A percentile compares a stretch with the other conserved stretches of the same genome.
Evolutionary conservation across 306 rosid species (phyloP).

Genomic region (Malus fusca): DNA sequence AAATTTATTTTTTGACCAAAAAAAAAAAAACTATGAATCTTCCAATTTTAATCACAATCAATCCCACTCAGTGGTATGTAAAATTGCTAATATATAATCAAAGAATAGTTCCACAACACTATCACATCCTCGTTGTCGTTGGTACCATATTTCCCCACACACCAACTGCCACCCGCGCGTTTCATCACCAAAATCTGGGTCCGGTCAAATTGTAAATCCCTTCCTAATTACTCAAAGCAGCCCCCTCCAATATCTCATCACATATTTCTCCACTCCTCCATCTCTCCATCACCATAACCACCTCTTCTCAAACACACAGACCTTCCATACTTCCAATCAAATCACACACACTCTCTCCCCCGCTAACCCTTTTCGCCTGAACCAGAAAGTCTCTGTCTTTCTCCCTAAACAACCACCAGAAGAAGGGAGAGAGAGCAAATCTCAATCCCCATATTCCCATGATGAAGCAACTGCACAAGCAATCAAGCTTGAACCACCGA

Average conservation of each 20-base stretch:
- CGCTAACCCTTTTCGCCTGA: background rate
- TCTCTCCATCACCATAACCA: background rate
- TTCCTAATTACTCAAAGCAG: background rate
- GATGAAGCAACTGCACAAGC: slow-evolving; percentile 74
- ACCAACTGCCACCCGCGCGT: background rate
- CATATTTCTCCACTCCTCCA: background rate
- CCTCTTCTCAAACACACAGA: background rate
- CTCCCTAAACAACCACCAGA: background rate
- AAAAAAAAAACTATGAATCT: no score
- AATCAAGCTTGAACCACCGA: slow-evolving; percentile 50
- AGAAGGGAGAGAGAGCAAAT: background rate
- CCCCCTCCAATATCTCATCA: background rate
- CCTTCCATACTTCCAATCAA: background rate
- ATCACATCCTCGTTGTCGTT: background rate
- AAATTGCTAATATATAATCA: no score
- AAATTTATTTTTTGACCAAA: no score
- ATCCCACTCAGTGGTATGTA: no score
- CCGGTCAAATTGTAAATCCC: background rate
- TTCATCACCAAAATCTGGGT: no score
- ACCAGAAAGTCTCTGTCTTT: background rate
- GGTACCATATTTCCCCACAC: background rate
- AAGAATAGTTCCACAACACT: background rate
- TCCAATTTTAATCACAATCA: no score
- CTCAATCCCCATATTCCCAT: background rate
- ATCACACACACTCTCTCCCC: no score